phyloP scores from a whole-genome alignment of 805 yeast genomes.

The Suhomyces prunicola region DNA sequence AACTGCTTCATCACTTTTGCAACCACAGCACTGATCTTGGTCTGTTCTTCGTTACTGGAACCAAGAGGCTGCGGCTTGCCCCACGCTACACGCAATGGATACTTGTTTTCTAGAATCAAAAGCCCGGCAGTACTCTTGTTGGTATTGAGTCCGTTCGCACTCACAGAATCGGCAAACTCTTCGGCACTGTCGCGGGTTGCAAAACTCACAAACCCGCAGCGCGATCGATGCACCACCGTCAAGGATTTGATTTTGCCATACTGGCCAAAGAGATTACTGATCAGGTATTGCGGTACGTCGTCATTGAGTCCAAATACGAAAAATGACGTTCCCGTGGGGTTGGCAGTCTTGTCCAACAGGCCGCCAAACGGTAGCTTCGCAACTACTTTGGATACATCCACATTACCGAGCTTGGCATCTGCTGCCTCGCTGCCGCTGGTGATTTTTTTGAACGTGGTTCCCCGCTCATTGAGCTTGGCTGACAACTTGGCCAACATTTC shows the following conservation, averaged over 20 bases:
- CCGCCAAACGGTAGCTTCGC: constrained; percentile 70
- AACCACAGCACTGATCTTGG: constrained; percentile 49
- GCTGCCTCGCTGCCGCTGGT: constrained; percentile 4
- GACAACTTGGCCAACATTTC: constrained; percentile 53
- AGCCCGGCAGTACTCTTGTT: constrained; percentile 31
- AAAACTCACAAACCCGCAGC: constrained; percentile 64
- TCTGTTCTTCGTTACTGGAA: constrained; percentile 39
- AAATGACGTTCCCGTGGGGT: constrained; percentile 48
- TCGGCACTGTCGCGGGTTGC: constrained; percentile 50
- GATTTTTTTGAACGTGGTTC: constrained; percentile 6
- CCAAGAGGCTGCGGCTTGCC: constrained; percentile 47
- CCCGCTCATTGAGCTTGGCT: constrained; percentile 18
- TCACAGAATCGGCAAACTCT: constrained; percentile 23
- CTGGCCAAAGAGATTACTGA: constrained; percentile 48
- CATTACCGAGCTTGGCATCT: constrained; percentile 19
- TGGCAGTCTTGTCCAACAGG: constrained; percentile 42
- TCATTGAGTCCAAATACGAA: constrained; percentile 74
- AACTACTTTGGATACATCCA: constrained; percentile 51
- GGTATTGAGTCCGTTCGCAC: constrained; percentile 22
- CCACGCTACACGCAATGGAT: constrained; percentile 56
- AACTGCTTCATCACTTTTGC: constrained; percentile 51
- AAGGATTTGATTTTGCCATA: constrained; percentile 49
- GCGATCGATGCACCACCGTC: constrained; percentile 53
- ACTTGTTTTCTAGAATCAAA: constrained; percentile 25
- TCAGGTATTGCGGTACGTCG: constrained; percentile 59